Conservation (phyloP, 2,329 filamentous ascomycete species). For the Aulographum hederae region DNA sequence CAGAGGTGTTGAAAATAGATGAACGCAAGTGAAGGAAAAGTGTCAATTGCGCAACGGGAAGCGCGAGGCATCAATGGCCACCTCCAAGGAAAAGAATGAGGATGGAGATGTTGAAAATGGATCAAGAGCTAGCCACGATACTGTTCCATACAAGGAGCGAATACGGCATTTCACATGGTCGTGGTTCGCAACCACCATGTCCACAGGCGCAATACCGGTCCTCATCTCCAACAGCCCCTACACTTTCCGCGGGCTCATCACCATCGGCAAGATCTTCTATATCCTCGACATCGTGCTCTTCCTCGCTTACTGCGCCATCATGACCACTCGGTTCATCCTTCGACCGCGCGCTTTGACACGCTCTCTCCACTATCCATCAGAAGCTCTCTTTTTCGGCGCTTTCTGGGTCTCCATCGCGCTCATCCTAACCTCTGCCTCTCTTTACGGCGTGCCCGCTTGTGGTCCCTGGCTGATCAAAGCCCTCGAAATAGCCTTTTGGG, state of each 20-base stretch:
- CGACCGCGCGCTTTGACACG: slow-evolving; percentile 31
- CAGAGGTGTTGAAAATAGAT: too few relatives aligned
- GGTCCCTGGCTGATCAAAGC: slow-evolving; percentile 37
- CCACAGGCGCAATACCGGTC: background rate
- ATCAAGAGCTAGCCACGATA: too few relatives aligned
- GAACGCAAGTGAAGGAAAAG: too few relatives aligned
- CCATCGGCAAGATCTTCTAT: slow-evolving; percentile 32
- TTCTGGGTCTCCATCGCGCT: slow-evolving; percentile 53
- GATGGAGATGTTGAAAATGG: too few relatives aligned
- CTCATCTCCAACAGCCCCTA: slow-evolving; percentile 18
- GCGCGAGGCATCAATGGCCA: too few relatives aligned
- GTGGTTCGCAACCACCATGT: background rate
- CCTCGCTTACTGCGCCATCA: slow-evolving; percentile 30
- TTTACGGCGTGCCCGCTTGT: slow-evolving; percentile 42
- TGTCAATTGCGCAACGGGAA: too few relatives aligned
- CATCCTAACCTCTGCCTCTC: slow-evolving; percentile 46
- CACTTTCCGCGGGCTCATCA: slow-evolving; percentile 28
- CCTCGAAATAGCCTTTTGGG: slow-evolving; percentile 51
- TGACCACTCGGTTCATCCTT: slow-evolving; percentile 43
- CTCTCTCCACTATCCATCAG: slow-evolving; percentile 32
- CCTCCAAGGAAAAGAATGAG: too few relatives aligned
- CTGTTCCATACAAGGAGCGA: too few relatives aligned
- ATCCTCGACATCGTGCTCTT: slow-evolving; percentile 40
- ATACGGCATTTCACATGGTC: background rate
- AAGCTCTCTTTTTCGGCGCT: slow-evolving; percentile 55